phyloP scores from a whole-genome alignment of 768 basidiomycete species.

The Pleurotus salmoneostramineus region DNA sequence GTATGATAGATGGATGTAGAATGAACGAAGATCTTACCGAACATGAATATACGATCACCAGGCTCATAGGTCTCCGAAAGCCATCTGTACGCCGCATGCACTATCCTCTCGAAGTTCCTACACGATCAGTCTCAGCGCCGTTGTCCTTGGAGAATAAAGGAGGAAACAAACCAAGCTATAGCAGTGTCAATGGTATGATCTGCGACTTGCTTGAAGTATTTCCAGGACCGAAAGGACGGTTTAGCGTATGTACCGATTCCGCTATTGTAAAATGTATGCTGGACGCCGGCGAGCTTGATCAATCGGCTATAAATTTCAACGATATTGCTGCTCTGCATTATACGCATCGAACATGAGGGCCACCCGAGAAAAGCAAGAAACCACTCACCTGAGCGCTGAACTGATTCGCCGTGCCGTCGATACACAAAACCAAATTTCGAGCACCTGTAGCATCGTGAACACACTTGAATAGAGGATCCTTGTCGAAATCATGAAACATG shows the following conservation, averaged over 20 bases:
- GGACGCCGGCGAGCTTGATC: too few relatives aligned
- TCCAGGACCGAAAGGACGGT: too few relatives aligned
- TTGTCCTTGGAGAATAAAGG: too few relatives aligned
- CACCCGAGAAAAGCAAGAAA: not conserved
- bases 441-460: too few relatives aligned
- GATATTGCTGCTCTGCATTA: not conserved
- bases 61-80: slow-evolving; percentile 30
- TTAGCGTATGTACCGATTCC: too few relatives aligned
- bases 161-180: slow-evolving; percentile 14
- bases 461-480: too few relatives aligned
- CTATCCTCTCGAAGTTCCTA: slow-evolving; percentile 30
- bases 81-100: slow-evolving; percentile 38
- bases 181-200: slow-evolving; percentile 21
- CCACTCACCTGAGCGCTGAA: slow-evolving; percentile 16
- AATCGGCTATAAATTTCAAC: slow-evolving; percentile 26
- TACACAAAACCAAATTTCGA: slow-evolving; percentile 34
- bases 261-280: too few relatives aligned
- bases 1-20: not conserved
- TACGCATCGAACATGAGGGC: too few relatives aligned
- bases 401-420: slow-evolving; percentile 26
- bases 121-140: not conserved
- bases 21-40: slow-evolving; percentile 22
- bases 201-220: too few relatives aligned
- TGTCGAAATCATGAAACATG: too few relatives aligned
- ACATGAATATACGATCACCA: slow-evolving; percentile 37